Evolutionary conservation across 352 stramenopile genomes (phyloP).

Genomic region (Globisporangium nodosum): DNA sequence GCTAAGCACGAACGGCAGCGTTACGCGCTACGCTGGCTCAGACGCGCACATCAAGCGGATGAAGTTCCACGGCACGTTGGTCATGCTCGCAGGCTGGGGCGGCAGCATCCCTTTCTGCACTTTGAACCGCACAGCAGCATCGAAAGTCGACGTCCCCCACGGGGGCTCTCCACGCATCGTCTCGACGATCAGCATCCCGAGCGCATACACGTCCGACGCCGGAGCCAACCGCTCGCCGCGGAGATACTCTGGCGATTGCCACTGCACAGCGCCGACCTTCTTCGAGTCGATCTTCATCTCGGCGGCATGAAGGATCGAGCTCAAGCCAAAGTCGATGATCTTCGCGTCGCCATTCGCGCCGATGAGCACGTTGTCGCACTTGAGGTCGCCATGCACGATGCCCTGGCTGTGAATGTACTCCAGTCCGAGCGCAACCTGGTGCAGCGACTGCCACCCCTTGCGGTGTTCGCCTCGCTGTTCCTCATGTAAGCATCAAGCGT

Average conservation of each 20-base stretch:
- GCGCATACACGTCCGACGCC: constrained; percentile 19
- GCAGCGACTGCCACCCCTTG: constrained; percentile 1
- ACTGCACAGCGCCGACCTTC: constrained; percentile 2
- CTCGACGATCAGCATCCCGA: constrained; percentile 22
- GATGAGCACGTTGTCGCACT: constrained; percentile 27
- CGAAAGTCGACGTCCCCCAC: constrained; percentile 1
- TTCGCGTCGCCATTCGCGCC: constrained; percentile 20
- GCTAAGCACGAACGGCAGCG: constrained; percentile 6
- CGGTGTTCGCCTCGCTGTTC: neutral
- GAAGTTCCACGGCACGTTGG: constrained; percentile 7
- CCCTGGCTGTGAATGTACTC: constrained; percentile 16
- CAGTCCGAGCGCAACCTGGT: constrained; percentile 24
- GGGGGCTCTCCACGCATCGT: constrained; percentile 9
- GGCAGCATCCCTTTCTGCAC: constrained; percentile 7
- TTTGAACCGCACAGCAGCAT: constrained; percentile 3
- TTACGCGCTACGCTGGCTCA: constrained; percentile 1
- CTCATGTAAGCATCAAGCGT: constrained; percentile 1
- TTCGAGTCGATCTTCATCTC: constrained; percentile 3
- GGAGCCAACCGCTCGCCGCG: constrained; percentile 1
- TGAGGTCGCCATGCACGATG: constrained; percentile 8
- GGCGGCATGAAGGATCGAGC: constrained; percentile 2
- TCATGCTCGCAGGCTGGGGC: neutral
- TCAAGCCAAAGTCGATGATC: constrained; percentile 23
- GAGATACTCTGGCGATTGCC: constrained; percentile 14
- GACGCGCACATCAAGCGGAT: constrained; percentile 15